Percentiles rank a stretch among this genome's conserved stretches.
phyloP scores from a whole-genome alignment of 1,284 basidiomycete genomes.

The Papiliotrema flavescens region DNA sequence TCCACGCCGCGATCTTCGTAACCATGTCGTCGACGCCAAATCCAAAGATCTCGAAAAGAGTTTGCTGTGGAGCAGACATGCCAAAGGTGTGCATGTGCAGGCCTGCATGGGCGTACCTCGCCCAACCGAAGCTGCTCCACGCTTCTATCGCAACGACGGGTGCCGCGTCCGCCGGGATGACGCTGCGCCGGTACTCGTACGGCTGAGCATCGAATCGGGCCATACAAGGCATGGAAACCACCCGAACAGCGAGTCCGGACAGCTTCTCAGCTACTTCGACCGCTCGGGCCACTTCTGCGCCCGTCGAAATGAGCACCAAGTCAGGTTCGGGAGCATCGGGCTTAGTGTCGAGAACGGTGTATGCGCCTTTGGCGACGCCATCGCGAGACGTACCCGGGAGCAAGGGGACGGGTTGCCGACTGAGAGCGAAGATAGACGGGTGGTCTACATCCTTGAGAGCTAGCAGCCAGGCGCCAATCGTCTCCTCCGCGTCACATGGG shows the following conservation, averaged over 20 bases:
- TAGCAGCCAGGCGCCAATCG: constrained; percentile 30
- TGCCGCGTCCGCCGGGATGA: constrained; percentile 22
- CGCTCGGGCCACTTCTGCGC: constrained; percentile 37
- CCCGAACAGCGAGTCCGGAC: constrained; percentile 19
- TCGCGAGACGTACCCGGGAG: constrained; percentile 27
- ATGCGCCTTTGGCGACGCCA: constrained; percentile 34
- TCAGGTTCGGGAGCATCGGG: constrained; percentile 17
- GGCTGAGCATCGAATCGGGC: constrained; percentile 35
- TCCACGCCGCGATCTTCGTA: constrained; percentile 24
- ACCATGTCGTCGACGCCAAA: constrained; percentile 35
- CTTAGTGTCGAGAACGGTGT: constrained; percentile 26
- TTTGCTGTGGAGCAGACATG: constrained; percentile 27
- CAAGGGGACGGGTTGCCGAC: constrained; percentile 36
- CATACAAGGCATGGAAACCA: constrained; percentile 40
- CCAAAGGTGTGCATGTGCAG: constrained; percentile 38
- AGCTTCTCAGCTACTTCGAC: constrained; percentile 31
- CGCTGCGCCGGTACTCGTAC: constrained; percentile 21
- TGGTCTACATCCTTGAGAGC: constrained; percentile 28
- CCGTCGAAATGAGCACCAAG: constrained; percentile 37
- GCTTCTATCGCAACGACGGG: constrained; percentile 40
- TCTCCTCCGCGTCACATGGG: constrained; percentile 43
- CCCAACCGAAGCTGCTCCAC: constrained; percentile 39
- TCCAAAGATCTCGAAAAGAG: constrained; percentile 38
- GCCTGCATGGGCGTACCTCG: constrained; percentile 41
- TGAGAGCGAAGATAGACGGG: constrained; percentile 29